Percentiles rank a stretch among this genome's conserved stretches.
Evolutionary conservation across 2,329 filamentous ascomycete species (phyloP).

Genomic region (Cryoendolithus antarcticus): DNA sequence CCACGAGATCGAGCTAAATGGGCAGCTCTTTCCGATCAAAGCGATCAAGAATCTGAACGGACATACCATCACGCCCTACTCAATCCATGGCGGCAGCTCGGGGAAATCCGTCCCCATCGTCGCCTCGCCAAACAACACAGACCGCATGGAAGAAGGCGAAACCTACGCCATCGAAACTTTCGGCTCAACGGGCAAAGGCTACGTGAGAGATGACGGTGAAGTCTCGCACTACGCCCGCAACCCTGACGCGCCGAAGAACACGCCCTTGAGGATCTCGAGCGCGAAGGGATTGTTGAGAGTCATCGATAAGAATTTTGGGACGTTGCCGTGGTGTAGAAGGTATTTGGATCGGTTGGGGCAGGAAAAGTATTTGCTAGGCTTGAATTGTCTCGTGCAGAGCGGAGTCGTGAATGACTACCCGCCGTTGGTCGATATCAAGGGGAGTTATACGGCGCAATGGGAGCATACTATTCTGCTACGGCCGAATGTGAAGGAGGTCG

Average conservation of each 20-base stretch:
- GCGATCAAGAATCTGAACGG: constrained; percentile 43
- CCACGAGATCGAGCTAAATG: constrained; percentile 45
- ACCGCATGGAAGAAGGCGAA: constrained; percentile 48
- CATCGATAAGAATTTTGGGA: constrained; percentile 52
- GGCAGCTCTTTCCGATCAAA: constrained; percentile 42
- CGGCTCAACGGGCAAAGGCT: constrained; percentile 42
- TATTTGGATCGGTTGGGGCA: constrained; percentile 53
- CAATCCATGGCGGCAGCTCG: constrained; percentile 43
- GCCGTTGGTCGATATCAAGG: constrained; percentile 45
- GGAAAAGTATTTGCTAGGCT: constrained; percentile 45
- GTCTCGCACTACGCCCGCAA: constrained; percentile 25
- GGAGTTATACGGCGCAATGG: constrained; percentile 53
- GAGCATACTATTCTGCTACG: constrained; percentile 41
- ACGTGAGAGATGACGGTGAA: constrained; percentile 34
- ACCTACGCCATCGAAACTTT: constrained; percentile 49
- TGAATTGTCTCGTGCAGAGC: constrained; percentile 45
- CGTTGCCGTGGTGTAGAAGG: constrained; percentile 47
- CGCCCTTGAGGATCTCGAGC: constrained; percentile 33
- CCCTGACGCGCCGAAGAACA: constrained; percentile 22
- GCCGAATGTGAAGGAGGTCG: constrained; percentile 29
- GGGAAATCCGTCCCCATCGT: constrained; percentile 44
- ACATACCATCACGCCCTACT: constrained; percentile 42
- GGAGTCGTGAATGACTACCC: constrained; percentile 46
- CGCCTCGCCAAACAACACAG: constrained; percentile 33
- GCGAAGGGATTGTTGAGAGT: constrained; percentile 46